Conservation (phyloP, 495 filamentous ascomycete species). For the Daldinia childiae region DNA sequence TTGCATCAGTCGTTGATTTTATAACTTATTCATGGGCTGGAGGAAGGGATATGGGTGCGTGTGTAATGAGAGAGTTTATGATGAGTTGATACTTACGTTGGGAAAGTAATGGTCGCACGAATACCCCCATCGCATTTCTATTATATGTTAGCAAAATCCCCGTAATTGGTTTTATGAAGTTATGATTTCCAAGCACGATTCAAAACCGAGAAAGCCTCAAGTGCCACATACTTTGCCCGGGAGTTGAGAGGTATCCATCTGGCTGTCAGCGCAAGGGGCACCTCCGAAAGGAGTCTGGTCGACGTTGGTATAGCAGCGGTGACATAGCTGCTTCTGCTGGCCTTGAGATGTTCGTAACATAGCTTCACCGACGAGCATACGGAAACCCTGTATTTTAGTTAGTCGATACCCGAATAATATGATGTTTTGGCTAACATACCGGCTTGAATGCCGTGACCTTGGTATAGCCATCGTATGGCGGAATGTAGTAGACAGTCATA, state of each 20-base stretch:
- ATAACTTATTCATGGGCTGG: not conserved
- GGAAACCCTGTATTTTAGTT: slow-evolving; percentile 48
- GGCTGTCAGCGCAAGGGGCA: slow-evolving; percentile 57
- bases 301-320: slow-evolving; percentile 48
- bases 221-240: slow-evolving; percentile 48
- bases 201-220: not conserved
- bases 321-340: slow-evolving; percentile 42
- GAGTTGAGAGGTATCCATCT: slow-evolving; percentile 52
- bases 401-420: slow-evolving; percentile 6
- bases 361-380: slow-evolving; percentile 53
- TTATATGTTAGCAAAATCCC: not conserved
- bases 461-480: slow-evolving; percentile 50
- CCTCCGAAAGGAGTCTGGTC: slow-evolving; percentile 58
- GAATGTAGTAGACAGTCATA: slow-evolving; percentile 60
- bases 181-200: too few relatives aligned
- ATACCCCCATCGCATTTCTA: slow-evolving; percentile 56
- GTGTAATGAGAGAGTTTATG: not conserved
- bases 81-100: slow-evolving; percentile 45
- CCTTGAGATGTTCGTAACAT: slow-evolving; percentile 35
- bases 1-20: slow-evolving; percentile 22
- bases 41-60: not conserved
- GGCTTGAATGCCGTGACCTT: slow-evolving; percentile 56
- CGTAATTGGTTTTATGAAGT: not conserved
- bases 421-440: slow-evolving; percentile 36
- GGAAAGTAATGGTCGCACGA: slow-evolving; percentile 59